These are phyloP conservation scores for Microsporum canis DNA, from an alignment of 2,329 filamentous ascomycete genomes.

Conservation along the genomic window DNA sequence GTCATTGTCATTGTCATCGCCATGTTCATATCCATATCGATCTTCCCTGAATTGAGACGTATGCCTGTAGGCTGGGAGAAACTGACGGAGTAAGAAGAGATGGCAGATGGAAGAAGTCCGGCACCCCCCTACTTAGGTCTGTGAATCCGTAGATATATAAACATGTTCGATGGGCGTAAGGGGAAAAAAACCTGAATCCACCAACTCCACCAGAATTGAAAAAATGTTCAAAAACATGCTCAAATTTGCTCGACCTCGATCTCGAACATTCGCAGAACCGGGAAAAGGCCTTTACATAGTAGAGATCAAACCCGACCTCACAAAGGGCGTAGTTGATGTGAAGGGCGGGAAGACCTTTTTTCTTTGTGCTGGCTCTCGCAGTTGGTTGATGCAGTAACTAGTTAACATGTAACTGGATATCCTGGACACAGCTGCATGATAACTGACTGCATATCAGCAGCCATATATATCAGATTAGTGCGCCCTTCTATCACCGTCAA, in stretches of 20 bases:
- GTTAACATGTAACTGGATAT: too few species aligned
- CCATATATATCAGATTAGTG: too few species aligned
- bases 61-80: not conserved
- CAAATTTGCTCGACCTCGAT: not conserved
- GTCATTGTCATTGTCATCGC: constrained; percentile 7
- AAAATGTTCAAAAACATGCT: not conserved
- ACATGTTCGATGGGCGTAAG: not conserved
- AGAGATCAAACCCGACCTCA: not conserved
- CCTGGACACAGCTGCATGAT: too few species aligned
- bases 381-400: too few species aligned
- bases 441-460: too few species aligned
- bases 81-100: too few species aligned
- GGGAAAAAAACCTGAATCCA: not conserved
- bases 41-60: not conserved
- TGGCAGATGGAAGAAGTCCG: too few species aligned
- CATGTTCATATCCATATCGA: not conserved
- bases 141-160: too few species aligned
- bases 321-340: not conserved
- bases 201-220: not conserved
- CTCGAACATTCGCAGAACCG: not conserved
- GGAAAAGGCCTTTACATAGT: not conserved
- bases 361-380: too few species aligned
- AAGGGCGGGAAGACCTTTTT: not conserved
- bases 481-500: too few species aligned
- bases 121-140: too few species aligned